Evolutionary conservation across 2,329 filamentous ascomycete species (phyloP).

Genomic region (Cercospora canescens): DNA sequence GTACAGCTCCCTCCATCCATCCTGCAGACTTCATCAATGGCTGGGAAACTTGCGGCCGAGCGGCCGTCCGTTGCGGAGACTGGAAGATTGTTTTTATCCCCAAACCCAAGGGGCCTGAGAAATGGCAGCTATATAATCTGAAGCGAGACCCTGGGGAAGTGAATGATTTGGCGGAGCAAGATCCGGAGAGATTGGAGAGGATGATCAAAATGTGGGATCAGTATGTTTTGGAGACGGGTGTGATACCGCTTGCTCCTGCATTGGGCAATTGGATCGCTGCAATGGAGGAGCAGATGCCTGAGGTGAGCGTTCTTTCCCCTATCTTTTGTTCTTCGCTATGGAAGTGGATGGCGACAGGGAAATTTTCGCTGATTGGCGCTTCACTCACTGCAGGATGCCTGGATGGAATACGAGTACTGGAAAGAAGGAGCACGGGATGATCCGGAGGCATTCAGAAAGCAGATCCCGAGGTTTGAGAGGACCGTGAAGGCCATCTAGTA

Average conservation of each 20-base stretch:
- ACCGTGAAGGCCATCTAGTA: slow-evolving; percentile 26
- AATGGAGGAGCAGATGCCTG: slow-evolving; percentile 64
- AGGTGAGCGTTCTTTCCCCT: not conserved
- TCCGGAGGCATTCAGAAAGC: slow-evolving; percentile 37
- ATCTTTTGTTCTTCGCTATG: no score
- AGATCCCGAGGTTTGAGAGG: slow-evolving; percentile 34
- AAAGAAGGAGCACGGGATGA: slow-evolving; percentile 51
- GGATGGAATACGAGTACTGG: slow-evolving; percentile 69
- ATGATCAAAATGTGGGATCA: slow-evolving; percentile 58
- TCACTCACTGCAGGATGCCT: slow-evolving; percentile 50
- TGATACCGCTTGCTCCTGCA: slow-evolving; percentile 60
- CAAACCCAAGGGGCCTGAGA: slow-evolving; percentile 55
- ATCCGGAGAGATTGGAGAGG: slow-evolving; percentile 47
- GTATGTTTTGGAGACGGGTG: slow-evolving; percentile 60
- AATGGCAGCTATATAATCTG: slow-evolving; percentile 60
- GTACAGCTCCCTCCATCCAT: slow-evolving; percentile 46
- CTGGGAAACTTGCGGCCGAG: slow-evolving; percentile 58
- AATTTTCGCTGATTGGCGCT: not conserved
- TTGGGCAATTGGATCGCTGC: slow-evolving; percentile 60
- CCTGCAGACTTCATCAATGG: slow-evolving; percentile 54
- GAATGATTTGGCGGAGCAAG: slow-evolving; percentile 37
- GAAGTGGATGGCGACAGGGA: not conserved
- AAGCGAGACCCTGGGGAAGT: slow-evolving; percentile 53
- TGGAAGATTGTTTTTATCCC: slow-evolving; percentile 62
- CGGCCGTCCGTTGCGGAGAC: slow-evolving; percentile 56